A percentile compares a stretch with the other conserved stretches of the same genome.
Conservation (phyloP, 768 basidiomycete species). For the Auricularia auricula-judae region DNA sequence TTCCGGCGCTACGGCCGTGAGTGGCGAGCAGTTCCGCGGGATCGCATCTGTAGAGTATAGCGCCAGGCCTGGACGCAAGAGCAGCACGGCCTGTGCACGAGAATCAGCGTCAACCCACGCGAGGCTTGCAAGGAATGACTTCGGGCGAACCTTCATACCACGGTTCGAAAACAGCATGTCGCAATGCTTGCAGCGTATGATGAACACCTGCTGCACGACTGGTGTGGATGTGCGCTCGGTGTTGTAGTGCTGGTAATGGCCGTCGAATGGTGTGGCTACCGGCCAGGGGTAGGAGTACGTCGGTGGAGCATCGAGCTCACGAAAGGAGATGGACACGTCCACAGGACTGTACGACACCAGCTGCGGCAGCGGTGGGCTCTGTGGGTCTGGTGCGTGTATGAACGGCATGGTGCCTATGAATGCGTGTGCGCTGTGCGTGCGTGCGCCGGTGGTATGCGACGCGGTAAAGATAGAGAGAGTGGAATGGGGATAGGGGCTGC, state of each 20-base stretch:
- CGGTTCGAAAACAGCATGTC: constrained; percentile 68
- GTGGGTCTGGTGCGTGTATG: not conserved
- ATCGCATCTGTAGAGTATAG: constrained; percentile 76
- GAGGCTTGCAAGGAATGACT: not conserved
- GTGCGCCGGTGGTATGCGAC: no score
- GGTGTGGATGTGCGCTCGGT: not conserved
- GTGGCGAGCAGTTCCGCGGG: constrained; percentile 63
- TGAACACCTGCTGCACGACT: constrained; percentile 39
- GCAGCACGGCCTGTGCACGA: constrained; percentile 57
- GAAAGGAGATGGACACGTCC: not conserved
- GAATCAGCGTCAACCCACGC: not conserved
- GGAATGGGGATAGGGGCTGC: no score
- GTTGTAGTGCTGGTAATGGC: not conserved
- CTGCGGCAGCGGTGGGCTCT: not conserved
- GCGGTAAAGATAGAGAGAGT: no score
- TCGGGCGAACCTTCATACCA: constrained; percentile 61
- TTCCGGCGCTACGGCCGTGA: constrained; percentile 12
- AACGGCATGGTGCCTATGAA: not conserved
- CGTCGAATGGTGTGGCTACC: no score
- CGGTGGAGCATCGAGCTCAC: not conserved
- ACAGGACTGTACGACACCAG: not conserved
- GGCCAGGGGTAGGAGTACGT: no score
- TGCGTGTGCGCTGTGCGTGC: no score
- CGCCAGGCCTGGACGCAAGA: constrained; percentile 68
- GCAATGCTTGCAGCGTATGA: constrained; percentile 67